Base-by-base conservation (phyloP, 305 asterid genomes). In the Vinca major region DNA sequence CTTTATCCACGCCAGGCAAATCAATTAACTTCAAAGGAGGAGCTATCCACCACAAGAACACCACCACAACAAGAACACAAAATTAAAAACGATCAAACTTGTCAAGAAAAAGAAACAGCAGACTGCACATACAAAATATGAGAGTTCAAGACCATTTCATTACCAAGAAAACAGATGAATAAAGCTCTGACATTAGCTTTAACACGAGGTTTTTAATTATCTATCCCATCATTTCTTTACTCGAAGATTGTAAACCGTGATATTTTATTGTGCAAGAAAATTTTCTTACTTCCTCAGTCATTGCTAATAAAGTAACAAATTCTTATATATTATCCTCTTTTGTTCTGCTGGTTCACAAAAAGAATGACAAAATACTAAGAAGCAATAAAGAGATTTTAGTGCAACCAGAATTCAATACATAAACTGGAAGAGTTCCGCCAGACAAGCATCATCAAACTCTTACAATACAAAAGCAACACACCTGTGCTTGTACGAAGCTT, bases 401-500 rank as follows among this genome's bases (percentile, higher is more conserved):
- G 49, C 61, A 36, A 4, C 21, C 61, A 3, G 21, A 51, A 66
- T 66, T 17, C 0, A 5, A 13, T 6, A 39, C 40, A n/a, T 5
- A 51, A 1, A 65, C 10, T 14, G 14, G 40, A 65, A 36, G 10
- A 50, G 36, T 39, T 17, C 14, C 45, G 33, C n/a, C 0, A 5
- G 33, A 52, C 33, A 39, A 39, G 19, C 40, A 39, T 52, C 51
- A 52, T 52, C 62, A 17, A 52, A 64, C 9, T 20, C 40, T 4
- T 4, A 10, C 13, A 19, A 12, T 7, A 58, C 19, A 58, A 58
- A 21, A 36, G 16, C 5, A 21, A 58, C 44, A 64, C 63, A 91
- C 99, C 96, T 72, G 99, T 88, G 82, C 99, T 91, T 63, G 99
- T 94, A 26, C 89, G 91, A 77, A 94, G 96, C 86, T 84, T 91